Percentiles rank a stretch among this genome's conserved stretches.
These are phyloP conservation scores for Colletotrichum higginsianum DNA, from an alignment of 2,329 filamentous ascomycete species.

Conservation along the genomic window DNA sequence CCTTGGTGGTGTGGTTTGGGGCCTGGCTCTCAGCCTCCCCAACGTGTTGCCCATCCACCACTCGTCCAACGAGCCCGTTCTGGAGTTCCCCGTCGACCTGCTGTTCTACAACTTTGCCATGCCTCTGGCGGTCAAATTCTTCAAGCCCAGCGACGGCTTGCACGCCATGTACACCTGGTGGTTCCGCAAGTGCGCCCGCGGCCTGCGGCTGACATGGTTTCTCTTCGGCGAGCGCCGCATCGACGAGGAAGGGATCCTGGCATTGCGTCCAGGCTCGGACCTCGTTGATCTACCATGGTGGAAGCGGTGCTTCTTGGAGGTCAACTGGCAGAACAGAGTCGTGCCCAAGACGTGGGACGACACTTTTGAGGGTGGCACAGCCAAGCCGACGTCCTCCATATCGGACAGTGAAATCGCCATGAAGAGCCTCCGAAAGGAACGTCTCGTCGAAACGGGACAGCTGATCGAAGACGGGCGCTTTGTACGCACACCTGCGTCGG, in stretches of 20 bases:
- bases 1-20: slow-evolving; percentile 95
- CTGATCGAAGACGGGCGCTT: slow-evolving; percentile 83
- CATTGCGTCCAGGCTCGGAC: slow-evolving; percentile 57
- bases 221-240: slow-evolving; percentile 86
- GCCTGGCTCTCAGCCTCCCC: slow-evolving; percentile 77
- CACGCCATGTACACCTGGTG: slow-evolving; percentile 95
- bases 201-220: slow-evolving; percentile 89
- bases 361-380: slow-evolving; percentile 64
- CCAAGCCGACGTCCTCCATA: slow-evolving; percentile 58
- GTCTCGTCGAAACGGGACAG: slow-evolving; percentile 64
- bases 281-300: slow-evolving; percentile 55
- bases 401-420: slow-evolving; percentile 53
- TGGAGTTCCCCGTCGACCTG: slow-evolving; percentile 95
- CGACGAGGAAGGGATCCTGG: slow-evolving; percentile 84
- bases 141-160: slow-evolving; percentile 87
- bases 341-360: slow-evolving; percentile 71
- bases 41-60: slow-evolving; percentile 91
- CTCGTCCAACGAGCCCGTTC: slow-evolving; percentile 90
- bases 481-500: slow-evolving; percentile 92
- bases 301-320: slow-evolving; percentile 62
- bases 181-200: slow-evolving; percentile 88
- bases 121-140: slow-evolving; percentile 85
- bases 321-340: slow-evolving; percentile 59
- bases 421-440: slow-evolving; percentile 58
- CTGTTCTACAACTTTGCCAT: slow-evolving; percentile 98